Conservation (phyloP, 1,139 yeast genomes). For the Candida dubliniensis region DNA sequence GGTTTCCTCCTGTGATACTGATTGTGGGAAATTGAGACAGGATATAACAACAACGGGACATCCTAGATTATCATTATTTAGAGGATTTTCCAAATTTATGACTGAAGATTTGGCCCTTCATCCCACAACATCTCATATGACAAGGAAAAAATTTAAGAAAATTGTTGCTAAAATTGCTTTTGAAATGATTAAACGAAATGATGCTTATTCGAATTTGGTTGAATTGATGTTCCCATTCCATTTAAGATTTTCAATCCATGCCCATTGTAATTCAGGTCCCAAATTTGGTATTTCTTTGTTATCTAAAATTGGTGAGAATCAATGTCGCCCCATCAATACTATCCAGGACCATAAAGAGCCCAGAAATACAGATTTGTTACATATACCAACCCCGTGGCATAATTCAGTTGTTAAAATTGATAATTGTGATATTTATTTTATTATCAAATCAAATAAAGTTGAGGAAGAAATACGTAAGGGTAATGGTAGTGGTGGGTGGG, state of each 20-base stretch:
- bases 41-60: slow-evolving; percentile 44
- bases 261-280: slow-evolving; percentile 58
- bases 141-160: slow-evolving; percentile 52
- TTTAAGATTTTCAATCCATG: slow-evolving; percentile 59
- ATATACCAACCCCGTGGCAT: slow-evolving; percentile 70
- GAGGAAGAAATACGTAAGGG: slow-evolving; percentile 24
- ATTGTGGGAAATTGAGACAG: slow-evolving; percentile 32
- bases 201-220: slow-evolving; percentile 63
- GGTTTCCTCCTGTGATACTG: slow-evolving; percentile 42
- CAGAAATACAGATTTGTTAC: slow-evolving; percentile 46
- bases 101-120: slow-evolving; percentile 52
- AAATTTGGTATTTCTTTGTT: slow-evolving; percentile 56
- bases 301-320: slow-evolving; percentile 27
- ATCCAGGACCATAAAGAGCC: slow-evolving; percentile 31
- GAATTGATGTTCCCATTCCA: slow-evolving; percentile 61
- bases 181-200: slow-evolving; percentile 64
- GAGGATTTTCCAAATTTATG: slow-evolving; percentile 64
- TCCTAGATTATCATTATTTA: slow-evolving; percentile 51
- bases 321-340: slow-evolving; percentile 38
- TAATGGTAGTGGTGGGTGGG: slow-evolving; percentile 27
- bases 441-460: slow-evolving; percentile 30
- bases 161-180: slow-evolving; percentile 54
- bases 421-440: slow-evolving; percentile 23
- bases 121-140: slow-evolving; percentile 34
- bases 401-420: slow-evolving; percentile 51